Conservation (phyloP, 2,329 filamentous ascomycete genomes). For the Akanthomyces dipterigenus region DNA sequence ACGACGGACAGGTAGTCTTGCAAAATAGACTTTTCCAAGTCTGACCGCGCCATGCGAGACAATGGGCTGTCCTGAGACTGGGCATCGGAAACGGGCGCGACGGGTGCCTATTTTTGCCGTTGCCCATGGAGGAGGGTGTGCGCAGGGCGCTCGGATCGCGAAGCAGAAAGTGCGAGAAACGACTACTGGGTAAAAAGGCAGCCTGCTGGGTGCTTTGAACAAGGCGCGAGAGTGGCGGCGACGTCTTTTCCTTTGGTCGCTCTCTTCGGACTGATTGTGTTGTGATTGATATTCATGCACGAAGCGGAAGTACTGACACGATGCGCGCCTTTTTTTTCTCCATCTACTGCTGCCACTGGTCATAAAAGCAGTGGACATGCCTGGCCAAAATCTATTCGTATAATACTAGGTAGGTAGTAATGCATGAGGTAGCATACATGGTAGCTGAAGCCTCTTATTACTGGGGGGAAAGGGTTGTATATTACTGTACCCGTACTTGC, state of each 20-base stretch:
- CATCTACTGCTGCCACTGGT: too few relatives aligned
- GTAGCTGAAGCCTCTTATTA: too few relatives aligned
- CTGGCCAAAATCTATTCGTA: too few relatives aligned
- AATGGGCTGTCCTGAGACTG: not conserved
- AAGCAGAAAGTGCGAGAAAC: not conserved
- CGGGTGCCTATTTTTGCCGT: too few relatives aligned
- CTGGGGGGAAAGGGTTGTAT: too few relatives aligned
- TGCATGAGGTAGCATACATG: too few relatives aligned
- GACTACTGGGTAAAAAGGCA: not conserved
- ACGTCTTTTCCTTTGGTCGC: not conserved
- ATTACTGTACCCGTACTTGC: not conserved
- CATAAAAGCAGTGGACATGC: too few relatives aligned
- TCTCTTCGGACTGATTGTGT: not conserved
- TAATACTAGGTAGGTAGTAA: too few relatives aligned
- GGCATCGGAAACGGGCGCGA: not conserved
- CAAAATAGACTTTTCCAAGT: not conserved
- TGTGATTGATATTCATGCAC: not conserved
- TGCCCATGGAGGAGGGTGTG: not conserved
- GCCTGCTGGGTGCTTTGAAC: not conserved
- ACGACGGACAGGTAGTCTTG: not conserved
- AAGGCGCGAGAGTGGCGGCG: not conserved
- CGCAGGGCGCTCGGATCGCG: not conserved
- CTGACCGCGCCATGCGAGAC: slow-evolving; percentile 4
- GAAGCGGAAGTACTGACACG: not conserved
- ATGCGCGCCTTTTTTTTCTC: not conserved